Conservation (phyloP, 768 basidiomycete species). For the Termitomyces heimii region DNA sequence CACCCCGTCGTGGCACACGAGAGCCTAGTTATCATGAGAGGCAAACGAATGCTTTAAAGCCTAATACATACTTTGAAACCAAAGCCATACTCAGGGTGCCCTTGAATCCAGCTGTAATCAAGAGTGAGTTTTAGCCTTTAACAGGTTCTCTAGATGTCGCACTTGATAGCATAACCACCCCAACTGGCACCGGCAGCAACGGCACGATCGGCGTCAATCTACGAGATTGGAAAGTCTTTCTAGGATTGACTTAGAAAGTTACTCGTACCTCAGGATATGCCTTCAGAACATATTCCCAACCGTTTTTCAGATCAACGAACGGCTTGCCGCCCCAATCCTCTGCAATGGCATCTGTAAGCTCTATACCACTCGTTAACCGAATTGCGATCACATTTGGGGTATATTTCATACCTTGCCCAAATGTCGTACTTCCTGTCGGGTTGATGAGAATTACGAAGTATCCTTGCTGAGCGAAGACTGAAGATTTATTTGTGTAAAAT, state of each 20-base stretch:
- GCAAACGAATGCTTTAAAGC: not conserved
- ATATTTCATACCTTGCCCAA: constrained; percentile 66
- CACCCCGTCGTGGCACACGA: constrained; percentile 91
- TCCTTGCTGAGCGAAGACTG: constrained; percentile 81
- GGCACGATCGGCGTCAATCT: constrained; percentile 67
- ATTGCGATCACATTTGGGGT: not conserved
- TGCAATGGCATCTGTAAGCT: constrained; percentile 74
- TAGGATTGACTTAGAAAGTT: not conserved
- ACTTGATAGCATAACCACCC: constrained; percentile 91
- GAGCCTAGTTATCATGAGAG: constrained; percentile 33
- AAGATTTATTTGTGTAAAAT: not conserved
- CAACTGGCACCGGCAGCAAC: constrained; percentile 81
- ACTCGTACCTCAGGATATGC: constrained; percentile 58
- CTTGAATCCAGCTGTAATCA: constrained; percentile 80
- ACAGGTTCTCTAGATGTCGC: constrained; percentile 12
- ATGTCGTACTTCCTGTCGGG: constrained; percentile 91
- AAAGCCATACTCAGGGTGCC: constrained; percentile 84
- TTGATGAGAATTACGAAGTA: constrained; percentile 88
- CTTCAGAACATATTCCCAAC: constrained; percentile 66
- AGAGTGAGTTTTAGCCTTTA: not conserved
- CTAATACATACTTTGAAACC: constrained; percentile 61
- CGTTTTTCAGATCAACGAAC: constrained; percentile 68
- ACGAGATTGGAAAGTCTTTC: not conserved
- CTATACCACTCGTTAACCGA: constrained; percentile 27
- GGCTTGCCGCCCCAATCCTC: constrained; percentile 87